Evolutionary conservation across 495 filamentous ascomycete species (phyloP), one percentile per base, ranked within the genome.

Genomic region (Diplogelasinospora grovesii): DNA sequence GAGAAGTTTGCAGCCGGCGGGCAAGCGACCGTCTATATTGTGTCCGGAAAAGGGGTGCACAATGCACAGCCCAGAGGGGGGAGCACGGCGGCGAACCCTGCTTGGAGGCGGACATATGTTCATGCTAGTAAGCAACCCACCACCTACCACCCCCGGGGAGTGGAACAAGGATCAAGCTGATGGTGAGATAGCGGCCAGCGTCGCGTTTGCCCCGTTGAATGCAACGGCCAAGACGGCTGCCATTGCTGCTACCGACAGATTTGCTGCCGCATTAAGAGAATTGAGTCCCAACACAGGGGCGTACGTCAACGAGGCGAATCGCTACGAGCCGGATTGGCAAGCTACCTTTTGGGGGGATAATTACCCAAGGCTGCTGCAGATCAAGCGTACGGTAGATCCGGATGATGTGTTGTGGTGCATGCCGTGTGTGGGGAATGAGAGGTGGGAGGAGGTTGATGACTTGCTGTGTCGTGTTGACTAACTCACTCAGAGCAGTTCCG

Each of bases 351-450:
- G 58, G 46, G 72, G 71, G 0, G 19, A 45, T 0, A 65, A 68
- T 21, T 74, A 73, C 44, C 36, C 22, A 0, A 38, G 52, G 8
- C 41, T 73, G 22, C 39, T 51, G 6, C 16, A 35, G 8, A 65
- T 73, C 25, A 74, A 75, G 50, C 47, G 59, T 29, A 59, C 61
- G 25, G 68, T 72, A 8, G 77, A 82, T 52, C 74, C 77, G 0
- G 40, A 65, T 6, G 59, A 66, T 29, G 52, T 77, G 2, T 75
- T 80, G 40, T 80, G 74, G 55, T 76, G 64, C 11, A 48, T 39
- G 5, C 68, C 67, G 5, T 74, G 69, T 8, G 77, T 81, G n/a
- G 76, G 77, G 1, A 72, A 62, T 30, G 77, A 79, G 39, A 52
- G 56, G 15, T 80, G 76, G 75, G 24, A 57, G 3, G 54, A 54